Percentiles rank a stretch among this genome's conserved stretches.
phyloP scores from a whole-genome alignment of 768 basidiomycete genomes.

The Rhodotorula toruloides region DNA sequence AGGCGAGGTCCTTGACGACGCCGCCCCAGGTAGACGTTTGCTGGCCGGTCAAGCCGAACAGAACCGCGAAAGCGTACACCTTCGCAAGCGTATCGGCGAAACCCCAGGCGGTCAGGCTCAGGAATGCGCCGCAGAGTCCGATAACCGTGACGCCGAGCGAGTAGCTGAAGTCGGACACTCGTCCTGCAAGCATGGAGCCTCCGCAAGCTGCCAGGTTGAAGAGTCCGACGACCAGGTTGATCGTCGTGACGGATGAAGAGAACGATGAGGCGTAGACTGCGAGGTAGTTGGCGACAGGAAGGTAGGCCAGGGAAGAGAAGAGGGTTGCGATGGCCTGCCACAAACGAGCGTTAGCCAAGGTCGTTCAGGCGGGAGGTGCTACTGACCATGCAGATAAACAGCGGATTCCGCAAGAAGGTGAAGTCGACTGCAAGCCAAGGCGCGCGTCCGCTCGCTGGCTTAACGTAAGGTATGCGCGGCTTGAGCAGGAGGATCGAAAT shows the following conservation, averaged over 20 bases:
- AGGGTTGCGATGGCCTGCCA: background rate
- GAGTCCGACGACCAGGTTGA: conserved; percentile 2
- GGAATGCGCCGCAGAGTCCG: no score
- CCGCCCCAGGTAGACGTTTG: no score
- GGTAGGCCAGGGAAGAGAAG: conserved; percentile 23
- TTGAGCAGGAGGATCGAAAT: conserved; percentile 4
- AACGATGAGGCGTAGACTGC: conserved; percentile 22
- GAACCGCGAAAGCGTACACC: no score
- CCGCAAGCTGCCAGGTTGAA: conserved; percentile 3
- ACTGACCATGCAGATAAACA: background rate
- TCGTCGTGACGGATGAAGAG: background rate
- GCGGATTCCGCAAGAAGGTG: background rate
- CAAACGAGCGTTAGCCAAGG: no score
- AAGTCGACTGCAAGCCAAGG: background rate
- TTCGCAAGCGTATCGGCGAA: no score
- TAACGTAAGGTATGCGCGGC: conserved; percentile 4
- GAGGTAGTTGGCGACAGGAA: conserved; percentile 32
- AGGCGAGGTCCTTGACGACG: no score
- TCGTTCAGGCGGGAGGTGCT: background rate
- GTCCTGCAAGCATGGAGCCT: no score
- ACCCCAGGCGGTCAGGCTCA: no score
- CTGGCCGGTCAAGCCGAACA: no score
- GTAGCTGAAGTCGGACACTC: no score
- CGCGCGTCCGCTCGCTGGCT: background rate
- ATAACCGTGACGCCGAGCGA: no score